Conservation (phyloP, 164 flowering plant genomes). For the Saururus chinensis region DNA sequence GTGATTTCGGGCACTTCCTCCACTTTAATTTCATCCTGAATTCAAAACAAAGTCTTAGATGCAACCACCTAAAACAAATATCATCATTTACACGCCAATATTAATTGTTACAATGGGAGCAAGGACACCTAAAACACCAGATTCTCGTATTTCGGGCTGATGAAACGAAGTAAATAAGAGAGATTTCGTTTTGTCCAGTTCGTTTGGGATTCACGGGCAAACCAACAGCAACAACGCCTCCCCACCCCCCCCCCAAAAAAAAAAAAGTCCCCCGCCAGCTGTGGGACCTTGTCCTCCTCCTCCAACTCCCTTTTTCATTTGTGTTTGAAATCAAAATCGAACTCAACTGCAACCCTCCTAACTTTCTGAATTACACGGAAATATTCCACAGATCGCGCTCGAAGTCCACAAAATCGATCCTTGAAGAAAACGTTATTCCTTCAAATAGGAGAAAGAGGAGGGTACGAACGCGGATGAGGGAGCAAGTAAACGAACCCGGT, state of each 20-base stretch:
- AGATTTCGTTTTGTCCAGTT: too few species aligned
- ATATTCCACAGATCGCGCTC: background rate
- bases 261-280: too few species aligned
- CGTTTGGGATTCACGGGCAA: too few species aligned
- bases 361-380: background rate
- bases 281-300: too few species aligned
- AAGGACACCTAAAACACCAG: background rate
- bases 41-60: background rate
- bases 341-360: background rate
- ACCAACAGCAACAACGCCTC: too few species aligned
- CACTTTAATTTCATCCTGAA: conserved; percentile 41
- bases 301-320: too few species aligned
- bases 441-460: background rate
- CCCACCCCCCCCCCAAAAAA: too few species aligned
- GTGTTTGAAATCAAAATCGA: too few species aligned
- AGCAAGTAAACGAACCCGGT: background rate
- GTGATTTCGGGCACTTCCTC: conserved; percentile 71
- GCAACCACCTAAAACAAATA: background rate
- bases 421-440: background rate
- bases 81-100: background rate
- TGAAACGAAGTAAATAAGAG: too few species aligned
- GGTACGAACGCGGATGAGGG: background rate
- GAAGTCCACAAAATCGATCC: too few species aligned
- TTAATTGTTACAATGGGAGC: background rate
- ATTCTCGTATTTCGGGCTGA: too few species aligned